phyloP scores from a whole-genome alignment of 176 grass and related monocot genomes.

The Bothriochloa decipiens region DNA sequence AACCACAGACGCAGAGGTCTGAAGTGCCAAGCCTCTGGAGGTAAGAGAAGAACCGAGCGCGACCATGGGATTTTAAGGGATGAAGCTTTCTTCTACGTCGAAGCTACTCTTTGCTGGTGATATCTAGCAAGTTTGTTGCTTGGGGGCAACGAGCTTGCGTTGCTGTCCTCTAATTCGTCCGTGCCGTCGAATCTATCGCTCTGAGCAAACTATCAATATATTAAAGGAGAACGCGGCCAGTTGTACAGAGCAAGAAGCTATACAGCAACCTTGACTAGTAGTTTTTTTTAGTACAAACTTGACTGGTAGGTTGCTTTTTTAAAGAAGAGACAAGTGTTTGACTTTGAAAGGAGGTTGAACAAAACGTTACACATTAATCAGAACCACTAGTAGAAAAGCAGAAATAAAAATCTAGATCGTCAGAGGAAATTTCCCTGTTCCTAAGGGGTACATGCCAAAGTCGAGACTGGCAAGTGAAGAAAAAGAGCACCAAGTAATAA shows the following conservation, averaged over 20 bases:
- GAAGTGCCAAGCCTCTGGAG: constrained; percentile 1
- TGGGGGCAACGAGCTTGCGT: constrained; percentile 26
- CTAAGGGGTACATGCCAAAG: neutral
- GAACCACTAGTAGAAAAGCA: neutral
- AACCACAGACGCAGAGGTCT: neutral
- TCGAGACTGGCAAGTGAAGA: neutral
- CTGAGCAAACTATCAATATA: neutral
- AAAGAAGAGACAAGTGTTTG: constrained; percentile 12
- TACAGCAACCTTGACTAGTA: neutral
- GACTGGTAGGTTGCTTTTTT: constrained; percentile 11
- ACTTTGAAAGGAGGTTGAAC: constrained; percentile 6
- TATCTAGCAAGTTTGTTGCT: constrained; percentile 21
- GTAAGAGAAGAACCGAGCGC: neutral
- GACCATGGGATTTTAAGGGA: constrained; percentile 34
- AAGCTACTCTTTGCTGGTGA: constrained; percentile 34
- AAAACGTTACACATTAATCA: constrained; percentile 11
- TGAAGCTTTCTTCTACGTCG: constrained; percentile 29
- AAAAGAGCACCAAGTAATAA: neutral
- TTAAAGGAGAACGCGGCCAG: neutral
- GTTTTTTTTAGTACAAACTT: neutral
- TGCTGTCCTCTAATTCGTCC: constrained; percentile 9
- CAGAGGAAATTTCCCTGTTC: neutral
- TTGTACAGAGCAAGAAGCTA: neutral
- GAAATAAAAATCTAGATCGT: neutral
- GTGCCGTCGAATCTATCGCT: neutral